Conservation (phyloP, 31 red algal species). For the Asparagopsis taxiformis region DNA sequence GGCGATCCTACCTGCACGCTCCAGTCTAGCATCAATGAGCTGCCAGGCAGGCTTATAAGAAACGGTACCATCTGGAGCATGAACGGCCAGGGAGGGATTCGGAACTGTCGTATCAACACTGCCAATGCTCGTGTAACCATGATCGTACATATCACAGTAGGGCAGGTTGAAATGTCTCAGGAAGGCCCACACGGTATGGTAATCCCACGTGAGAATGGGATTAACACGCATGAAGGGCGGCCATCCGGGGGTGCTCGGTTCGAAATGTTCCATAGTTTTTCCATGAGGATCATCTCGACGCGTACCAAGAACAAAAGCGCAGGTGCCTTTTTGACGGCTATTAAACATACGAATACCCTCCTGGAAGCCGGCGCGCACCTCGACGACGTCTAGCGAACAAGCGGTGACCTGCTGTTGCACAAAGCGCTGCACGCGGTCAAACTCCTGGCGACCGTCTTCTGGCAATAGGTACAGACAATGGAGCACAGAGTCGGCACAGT, state of each 20-base stretch:
- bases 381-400: slow-evolving; percentile 37
- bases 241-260: slow-evolving; percentile 79
- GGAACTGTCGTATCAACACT: slow-evolving; percentile 38
- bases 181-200: slow-evolving; percentile 90
- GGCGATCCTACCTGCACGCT: slow-evolving; percentile 41
- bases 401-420: slow-evolving; percentile 40
- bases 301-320: slow-evolving; percentile 94
- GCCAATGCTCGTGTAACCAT: slow-evolving; percentile 90
- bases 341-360: slow-evolving; percentile 63
- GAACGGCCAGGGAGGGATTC: slow-evolving; percentile 58
- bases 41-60: slow-evolving; percentile 48
- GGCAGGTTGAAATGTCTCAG: slow-evolving; percentile 64
- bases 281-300: slow-evolving; percentile 85
- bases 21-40: slow-evolving; percentile 56
- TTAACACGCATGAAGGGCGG: slow-evolving; percentile 96
- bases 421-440: slow-evolving; percentile 70
- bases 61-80: slow-evolving; percentile 4
- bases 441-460: slow-evolving; percentile 33
- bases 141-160: slow-evolving; percentile 86
- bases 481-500: slow-evolving; percentile 9
- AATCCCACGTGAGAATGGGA: slow-evolving; percentile 90
- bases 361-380: slow-evolving; percentile 58
- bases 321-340: slow-evolving; percentile 9
- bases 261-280: slow-evolving; percentile 71
- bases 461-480: slow-evolving; percentile 55